These are phyloP conservation scores for Gleditsia sinensis DNA, from an alignment of 306 rosid species.

Conservation along the genomic window DNA sequence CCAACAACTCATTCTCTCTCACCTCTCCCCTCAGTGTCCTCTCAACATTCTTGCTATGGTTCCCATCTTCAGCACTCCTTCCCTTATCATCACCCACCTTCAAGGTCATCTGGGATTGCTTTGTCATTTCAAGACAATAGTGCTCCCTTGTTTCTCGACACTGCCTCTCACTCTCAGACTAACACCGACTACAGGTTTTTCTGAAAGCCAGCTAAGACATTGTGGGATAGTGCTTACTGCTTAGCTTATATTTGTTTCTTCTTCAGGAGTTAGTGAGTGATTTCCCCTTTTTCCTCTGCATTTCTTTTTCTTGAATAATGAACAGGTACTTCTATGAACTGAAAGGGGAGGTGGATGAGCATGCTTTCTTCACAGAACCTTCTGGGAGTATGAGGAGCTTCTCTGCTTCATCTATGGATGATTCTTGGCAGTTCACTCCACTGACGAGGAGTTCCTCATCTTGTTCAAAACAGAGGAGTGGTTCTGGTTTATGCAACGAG, in stretches of 20 bases:
- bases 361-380: constrained; percentile 81
- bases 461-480: constrained; percentile 59
- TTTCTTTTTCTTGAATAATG: constrained; percentile 33
- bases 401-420: constrained; percentile 63
- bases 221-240: background rate
- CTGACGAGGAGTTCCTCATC: constrained; percentile 70
- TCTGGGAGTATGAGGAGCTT: constrained; percentile 60
- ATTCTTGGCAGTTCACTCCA: constrained; percentile 80
- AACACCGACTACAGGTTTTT: constrained; percentile 66
- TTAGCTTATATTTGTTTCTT: background rate
- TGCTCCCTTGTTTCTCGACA: constrained; percentile 60
- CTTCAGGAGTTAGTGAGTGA: background rate
- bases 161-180: constrained; percentile 53
- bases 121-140: constrained; percentile 62
- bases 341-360: constrained; percentile 74
- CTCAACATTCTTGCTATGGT: constrained; percentile 30
- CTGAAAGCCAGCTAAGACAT: background rate
- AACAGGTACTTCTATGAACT: constrained; percentile 61
- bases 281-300: background rate
- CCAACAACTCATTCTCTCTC: constrained; percentile 35
- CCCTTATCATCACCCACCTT: constrained; percentile 36
- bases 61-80: constrained; percentile 40
- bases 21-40: constrained; percentile 20
- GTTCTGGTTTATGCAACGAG: constrained; percentile 52
- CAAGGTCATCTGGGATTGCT: constrained; percentile 51